phyloP scores from a whole-genome alignment of 805 yeast species.

The Vanderwaltozyma yarrowii region DNA sequence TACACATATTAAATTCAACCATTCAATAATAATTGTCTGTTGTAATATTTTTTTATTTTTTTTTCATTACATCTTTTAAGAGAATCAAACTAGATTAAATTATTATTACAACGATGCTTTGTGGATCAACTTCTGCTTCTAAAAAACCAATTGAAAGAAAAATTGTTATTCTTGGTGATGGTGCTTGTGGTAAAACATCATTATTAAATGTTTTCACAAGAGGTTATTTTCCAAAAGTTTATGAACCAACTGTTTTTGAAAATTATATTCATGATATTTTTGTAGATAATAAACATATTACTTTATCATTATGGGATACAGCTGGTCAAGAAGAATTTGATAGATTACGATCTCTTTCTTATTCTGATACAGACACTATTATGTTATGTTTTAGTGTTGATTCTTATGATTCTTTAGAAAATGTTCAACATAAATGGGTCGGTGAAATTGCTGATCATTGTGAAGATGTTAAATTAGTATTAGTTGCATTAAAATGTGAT shows the following conservation, averaged over 20 bases:
- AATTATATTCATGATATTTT: slow-evolving; percentile 95
- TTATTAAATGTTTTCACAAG: slow-evolving; percentile 89
- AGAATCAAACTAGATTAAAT: too few species aligned
- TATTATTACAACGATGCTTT: too few species aligned
- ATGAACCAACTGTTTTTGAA: slow-evolving; percentile 96
- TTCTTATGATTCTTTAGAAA: slow-evolving; percentile 86
- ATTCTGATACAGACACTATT: slow-evolving; percentile 92
- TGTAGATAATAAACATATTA: slow-evolving; percentile 88
- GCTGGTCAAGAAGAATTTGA: slow-evolving; percentile 99
- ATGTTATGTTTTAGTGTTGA: slow-evolving; percentile 95
- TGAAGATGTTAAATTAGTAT: slow-evolving; percentile 86
- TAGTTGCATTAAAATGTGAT: slow-evolving; percentile 93
- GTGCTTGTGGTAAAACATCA: slow-evolving; percentile 98
- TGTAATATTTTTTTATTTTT: too few species aligned
- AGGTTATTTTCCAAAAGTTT: slow-evolving; percentile 96
- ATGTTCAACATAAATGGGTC: slow-evolving; percentile 93
- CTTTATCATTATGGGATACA: slow-evolving; percentile 93
- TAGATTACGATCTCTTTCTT: slow-evolving; percentile 81
- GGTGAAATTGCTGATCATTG: slow-evolving; percentile 96
- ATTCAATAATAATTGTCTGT: too few species aligned
- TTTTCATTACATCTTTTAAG: too few species aligned
- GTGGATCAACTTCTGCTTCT: slow-evolving; percentile 24
- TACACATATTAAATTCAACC: too few species aligned
- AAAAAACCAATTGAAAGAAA: slow-evolving; percentile 62
- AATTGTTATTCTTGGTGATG: slow-evolving; percentile 91